Base-by-base conservation (phyloP, 2,329 filamentous ascomycete species). In the Penicillium sp. region DNA sequence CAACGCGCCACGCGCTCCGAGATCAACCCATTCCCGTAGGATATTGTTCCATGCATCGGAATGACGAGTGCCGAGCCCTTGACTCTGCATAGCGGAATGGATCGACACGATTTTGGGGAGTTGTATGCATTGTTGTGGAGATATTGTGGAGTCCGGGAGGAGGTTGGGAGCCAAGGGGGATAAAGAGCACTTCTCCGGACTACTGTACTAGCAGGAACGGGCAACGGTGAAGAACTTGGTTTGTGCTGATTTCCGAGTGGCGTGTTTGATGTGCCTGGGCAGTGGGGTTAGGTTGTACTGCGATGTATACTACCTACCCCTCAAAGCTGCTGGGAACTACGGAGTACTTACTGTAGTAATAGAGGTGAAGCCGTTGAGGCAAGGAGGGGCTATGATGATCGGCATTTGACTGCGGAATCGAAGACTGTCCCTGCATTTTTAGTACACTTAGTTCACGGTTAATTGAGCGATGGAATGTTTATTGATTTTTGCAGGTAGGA, bases 111-210 rank as follows among this genome's bases (percentile, higher is more conserved):
- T 9, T 14, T 42, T 29, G 22, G 48, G 24, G 8, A 19, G 46
- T 22, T 31, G n/a, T 21, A 19, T 50, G 49, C 39, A 33, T 52
- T 45, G 7, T 51, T 33, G 49, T 52, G 49, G 37, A n/a, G 37
- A 16, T 26, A 19, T 49, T 33, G 49, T 44, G 39, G 49, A 26
- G 49, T 24, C 26, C 27, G 10, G 24, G 24, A n/a, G 16, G 39
- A 26, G 49, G 49, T 52, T 44, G 37, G 49, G 49, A 52, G 49
- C 42, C 35, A 42, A 50, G 48, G 48, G 48, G 48, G 16, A 27
- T 50, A 21, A 22, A 11, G 10, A 22, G 24, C 16, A 33, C n/a
- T 27, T 48, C 7, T 19, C 10, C 9, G 19, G 27, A 11, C 27
- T 29, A 10, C 4, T 11, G 27, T 10, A 42, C 19, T 42, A 19